These are phyloP conservation scores for Backusella liffmaniae DNA, from an alignment of 192 early-diverging fungal species.

Conservation along the genomic window DNA sequence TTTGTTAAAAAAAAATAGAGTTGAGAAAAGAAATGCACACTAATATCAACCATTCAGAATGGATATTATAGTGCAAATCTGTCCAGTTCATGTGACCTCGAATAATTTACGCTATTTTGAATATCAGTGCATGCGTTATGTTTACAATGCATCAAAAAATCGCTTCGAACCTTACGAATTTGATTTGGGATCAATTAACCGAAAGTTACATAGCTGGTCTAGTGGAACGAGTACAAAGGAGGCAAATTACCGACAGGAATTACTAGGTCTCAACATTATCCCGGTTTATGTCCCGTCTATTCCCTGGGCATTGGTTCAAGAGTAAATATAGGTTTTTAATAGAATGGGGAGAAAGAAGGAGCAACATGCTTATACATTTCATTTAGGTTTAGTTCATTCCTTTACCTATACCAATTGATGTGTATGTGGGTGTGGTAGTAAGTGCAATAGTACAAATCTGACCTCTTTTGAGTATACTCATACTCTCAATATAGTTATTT, in stretches of 20 bases:
- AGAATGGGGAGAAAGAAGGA: not conserved
- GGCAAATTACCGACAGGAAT: slow-evolving; percentile 49
- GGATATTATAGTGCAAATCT: slow-evolving; percentile 42
- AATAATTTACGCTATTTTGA: slow-evolving; percentile 61
- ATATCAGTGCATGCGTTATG: slow-evolving; percentile 77
- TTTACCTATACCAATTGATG: slow-evolving; percentile 66
- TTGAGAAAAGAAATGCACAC: not conserved
- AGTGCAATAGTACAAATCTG: not conserved
- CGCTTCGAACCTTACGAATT: slow-evolving; percentile 58
- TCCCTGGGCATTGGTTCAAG: slow-evolving; percentile 47
- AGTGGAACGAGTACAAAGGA: slow-evolving; percentile 51
- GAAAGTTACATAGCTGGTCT: slow-evolving; percentile 36
- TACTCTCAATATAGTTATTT: slow-evolving; percentile 38
- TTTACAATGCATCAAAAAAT: slow-evolving; percentile 46
- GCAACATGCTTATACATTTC: slow-evolving; percentile 29
- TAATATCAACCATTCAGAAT: slow-evolving; percentile 3
- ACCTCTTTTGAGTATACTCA: not conserved
- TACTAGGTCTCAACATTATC: slow-evolving; percentile 69
- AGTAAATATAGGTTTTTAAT: slow-evolving; percentile 33
- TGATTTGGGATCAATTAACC: slow-evolving; percentile 57
- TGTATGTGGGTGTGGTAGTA: slow-evolving; percentile 65
- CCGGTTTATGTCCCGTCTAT: slow-evolving; percentile 52
- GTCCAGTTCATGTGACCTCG: slow-evolving; percentile 37
- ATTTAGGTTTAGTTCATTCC: slow-evolving; percentile 43
- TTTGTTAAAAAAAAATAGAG: not conserved